Conservation (phyloP, 306 rosid genomes). For the Vigna radiata region DNA sequence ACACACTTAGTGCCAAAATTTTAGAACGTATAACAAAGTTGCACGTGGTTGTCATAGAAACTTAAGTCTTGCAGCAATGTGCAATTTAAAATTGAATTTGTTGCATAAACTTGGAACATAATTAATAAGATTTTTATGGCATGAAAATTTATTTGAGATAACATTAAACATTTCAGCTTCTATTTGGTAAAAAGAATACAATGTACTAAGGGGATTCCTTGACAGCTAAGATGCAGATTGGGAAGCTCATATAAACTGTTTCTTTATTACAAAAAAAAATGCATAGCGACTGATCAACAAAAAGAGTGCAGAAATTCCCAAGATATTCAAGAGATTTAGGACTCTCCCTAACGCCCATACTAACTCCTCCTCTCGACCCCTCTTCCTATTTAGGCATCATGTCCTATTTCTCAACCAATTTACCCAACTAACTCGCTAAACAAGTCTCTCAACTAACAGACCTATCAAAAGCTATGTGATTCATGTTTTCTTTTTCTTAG, state of each 20-base stretch:
- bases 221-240: not conserved
- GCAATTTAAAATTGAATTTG: constrained; percentile 15
- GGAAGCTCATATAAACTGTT: not conserved
- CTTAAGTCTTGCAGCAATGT: not conserved
- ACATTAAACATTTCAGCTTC: constrained; percentile 6
- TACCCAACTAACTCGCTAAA: not conserved
- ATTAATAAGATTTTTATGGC: constrained; percentile 1
- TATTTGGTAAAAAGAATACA: not conserved
- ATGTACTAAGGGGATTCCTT: not conserved
- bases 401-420: not conserved
- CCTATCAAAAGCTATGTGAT: not conserved
- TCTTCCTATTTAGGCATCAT: not conserved
- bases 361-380: not conserved
- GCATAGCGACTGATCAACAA: not conserved
- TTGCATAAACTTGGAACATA: constrained; percentile 16
- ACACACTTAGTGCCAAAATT: not conserved
- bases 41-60: constrained; percentile 4
- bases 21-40: constrained; percentile 20
- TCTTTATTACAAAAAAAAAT: no score
- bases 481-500: constrained; percentile 30
- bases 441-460: not conserved
- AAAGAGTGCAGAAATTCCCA: not conserved
- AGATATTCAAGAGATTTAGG: not conserved
- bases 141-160: constrained; percentile 6
- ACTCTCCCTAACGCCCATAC: not conserved